phyloP scores from a whole-genome alignment of 305 asterid species.

The Andrographis paniculata region DNA sequence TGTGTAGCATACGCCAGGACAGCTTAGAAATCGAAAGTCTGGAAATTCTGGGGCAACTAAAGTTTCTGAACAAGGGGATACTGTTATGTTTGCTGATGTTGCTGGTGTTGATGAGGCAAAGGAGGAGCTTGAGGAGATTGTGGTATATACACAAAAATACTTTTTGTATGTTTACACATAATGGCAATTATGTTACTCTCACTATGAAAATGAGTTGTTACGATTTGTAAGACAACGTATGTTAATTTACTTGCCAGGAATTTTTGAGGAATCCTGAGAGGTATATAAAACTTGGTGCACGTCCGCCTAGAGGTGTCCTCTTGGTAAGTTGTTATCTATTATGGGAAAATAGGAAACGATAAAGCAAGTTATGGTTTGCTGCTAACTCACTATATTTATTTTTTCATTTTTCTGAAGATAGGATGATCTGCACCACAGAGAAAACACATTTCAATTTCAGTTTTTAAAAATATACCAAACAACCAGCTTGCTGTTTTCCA shows the following conservation, averaged over 20 bases:
- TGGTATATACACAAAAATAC: conserved; percentile 38
- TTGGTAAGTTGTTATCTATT: conserved; percentile 55
- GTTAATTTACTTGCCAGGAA: conserved; percentile 45
- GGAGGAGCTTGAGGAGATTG: conserved; percentile 99
- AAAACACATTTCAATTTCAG: no score
- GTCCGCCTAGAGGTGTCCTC: conserved; percentile 99
- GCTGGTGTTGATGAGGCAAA: conserved; percentile 99
- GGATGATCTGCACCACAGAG: conserved; percentile 14
- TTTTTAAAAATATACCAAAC: background rate
- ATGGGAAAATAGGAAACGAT: background rate
- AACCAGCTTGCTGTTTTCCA: background rate
- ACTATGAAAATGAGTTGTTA: background rate
- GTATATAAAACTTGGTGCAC: conserved; percentile 88
- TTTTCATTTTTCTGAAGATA: conserved; percentile 8
- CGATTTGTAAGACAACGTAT: background rate
- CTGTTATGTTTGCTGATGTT: conserved; percentile 83
- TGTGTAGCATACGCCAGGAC: conserved; percentile 76
- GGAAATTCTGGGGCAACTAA: conserved; percentile 61
- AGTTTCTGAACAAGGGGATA: conserved; percentile 85
- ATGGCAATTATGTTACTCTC: background rate
- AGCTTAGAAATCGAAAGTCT: conserved; percentile 82
- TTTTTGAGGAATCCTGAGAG: conserved; percentile 93
- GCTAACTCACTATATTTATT: conserved; percentile 14
- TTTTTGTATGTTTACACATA: background rate
- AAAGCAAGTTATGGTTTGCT: conserved; percentile 13